Evolutionary conservation across 2,329 filamentous ascomycete species (phyloP).

Genomic region (Thielaviopsis euricoi): DNA sequence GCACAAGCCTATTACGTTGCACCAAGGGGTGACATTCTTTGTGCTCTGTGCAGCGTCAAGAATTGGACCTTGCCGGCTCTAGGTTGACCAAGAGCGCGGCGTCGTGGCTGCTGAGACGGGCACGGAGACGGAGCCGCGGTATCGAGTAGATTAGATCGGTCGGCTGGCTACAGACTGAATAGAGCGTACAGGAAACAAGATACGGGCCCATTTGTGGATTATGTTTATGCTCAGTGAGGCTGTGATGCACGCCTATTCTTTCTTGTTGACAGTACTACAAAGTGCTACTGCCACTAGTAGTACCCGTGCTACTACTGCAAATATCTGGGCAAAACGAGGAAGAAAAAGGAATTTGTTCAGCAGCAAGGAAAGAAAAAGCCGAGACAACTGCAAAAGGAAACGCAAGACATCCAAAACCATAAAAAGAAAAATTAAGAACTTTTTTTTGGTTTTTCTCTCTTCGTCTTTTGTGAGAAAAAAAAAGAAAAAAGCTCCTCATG

Average conservation of each 20-base stretch:
- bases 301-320: neutral
- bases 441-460: too few species aligned
- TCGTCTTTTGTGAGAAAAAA: too few species aligned
- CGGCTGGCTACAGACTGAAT: neutral
- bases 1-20: neutral
- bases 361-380: too few species aligned
- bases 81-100: neutral
- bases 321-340: neutral
- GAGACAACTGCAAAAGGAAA: too few species aligned
- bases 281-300: too few species aligned
- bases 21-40: neutral
- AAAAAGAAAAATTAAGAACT: too few species aligned
- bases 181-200: neutral
- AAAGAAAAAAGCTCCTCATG: too few species aligned
- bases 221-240: neutral
- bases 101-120: slow-evolving; percentile 9
- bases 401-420: too few species aligned
- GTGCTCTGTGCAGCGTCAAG: neutral
- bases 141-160: slow-evolving; percentile 11
- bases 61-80: neutral
- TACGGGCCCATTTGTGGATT: neutral
- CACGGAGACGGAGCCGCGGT: slow-evolving; percentile 10
- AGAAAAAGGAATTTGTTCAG: too few species aligned
- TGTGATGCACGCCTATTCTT: neutral
- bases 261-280: neutral